These are phyloP conservation scores for Peltaster fructicola DNA, from an alignment of 2,329 filamentous ascomycete species.

Conservation along the genomic window DNA sequence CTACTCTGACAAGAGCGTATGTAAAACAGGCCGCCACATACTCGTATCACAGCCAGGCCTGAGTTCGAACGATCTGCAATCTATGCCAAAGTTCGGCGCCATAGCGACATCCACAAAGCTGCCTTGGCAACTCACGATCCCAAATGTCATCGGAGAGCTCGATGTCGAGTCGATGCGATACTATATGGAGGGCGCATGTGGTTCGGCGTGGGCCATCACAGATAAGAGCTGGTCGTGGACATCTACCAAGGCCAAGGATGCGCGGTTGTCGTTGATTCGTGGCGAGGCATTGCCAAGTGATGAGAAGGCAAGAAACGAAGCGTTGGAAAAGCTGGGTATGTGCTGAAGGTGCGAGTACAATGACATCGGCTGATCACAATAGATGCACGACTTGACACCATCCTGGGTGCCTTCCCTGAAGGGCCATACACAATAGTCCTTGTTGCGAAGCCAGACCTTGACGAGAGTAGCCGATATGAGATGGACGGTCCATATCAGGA, in stretches of 20 bases:
- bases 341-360: no score
- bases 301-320: no score
- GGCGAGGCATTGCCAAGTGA: no score
- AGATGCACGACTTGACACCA: no score
- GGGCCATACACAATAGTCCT: constrained; percentile 20
- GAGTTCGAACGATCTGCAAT: constrained; percentile 48
- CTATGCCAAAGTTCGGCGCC: constrained; percentile 19
- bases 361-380: no score
- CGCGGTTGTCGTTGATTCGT: neutral
- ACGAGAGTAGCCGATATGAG: no score
- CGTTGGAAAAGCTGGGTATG: no score
- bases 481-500: constrained; percentile 44
- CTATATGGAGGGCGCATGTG: constrained; percentile 29
- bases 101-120: constrained; percentile 31
- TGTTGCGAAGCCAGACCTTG: no score
- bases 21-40: no score
- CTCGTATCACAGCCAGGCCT: constrained; percentile 69
- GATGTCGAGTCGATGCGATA: constrained; percentile 25
- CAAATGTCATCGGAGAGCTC: constrained; percentile 35
- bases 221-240: no score
- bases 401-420: no score
- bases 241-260: constrained; percentile 1
- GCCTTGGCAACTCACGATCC: constrained; percentile 36
- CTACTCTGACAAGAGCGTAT: no score
- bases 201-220: constrained; percentile 3